Evolutionary conservation across 768 basidiomycete species (phyloP), one percentile per base, ranked within the genome.

Genomic region (Rhizopogon salebrosus): DNA sequence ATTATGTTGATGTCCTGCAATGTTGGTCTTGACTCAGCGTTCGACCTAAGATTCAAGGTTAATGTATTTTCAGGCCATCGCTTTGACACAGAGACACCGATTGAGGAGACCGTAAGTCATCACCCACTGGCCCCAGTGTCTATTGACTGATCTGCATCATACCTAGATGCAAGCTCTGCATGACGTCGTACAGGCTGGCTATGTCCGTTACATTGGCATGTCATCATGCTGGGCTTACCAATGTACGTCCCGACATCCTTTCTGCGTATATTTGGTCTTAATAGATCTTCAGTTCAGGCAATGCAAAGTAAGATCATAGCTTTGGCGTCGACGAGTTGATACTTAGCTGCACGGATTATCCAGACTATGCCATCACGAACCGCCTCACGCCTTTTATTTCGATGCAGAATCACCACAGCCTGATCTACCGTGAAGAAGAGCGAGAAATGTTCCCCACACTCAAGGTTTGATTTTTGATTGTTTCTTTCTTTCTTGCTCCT

Each of bases 1-100:
- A 91, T 48, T 88, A 89, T 56, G 75, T 92, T 60, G 90, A 91
- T 60, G 68, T 90, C 1, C 68, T 89, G 7, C 88, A 90, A 71
- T 86, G 85, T 75, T 59, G 55, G 73, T 51, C 24, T 9, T 41
- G 61, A 39, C 43, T 13, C 4, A 3, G 14, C 6, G 9, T 34
- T 46, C 20, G 20, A 22, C 14, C 8, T 3, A 10, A 39, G 26
- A 48, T 10, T 49, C 18, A 34, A 39, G 18, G 8, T n/a, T 52
- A 49, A 70, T 70, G 31, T 1, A 22, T 69, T 45, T 62, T 48
- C 52, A 51, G 65, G 70, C 35, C 69, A 70, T 52, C 62, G 68
- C 20, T 70, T 68, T 50, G 71, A 71, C 53, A 24, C 45, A 11
- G 51, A 65, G 64, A 45, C 59, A 4, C 56, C 60, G 6, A 58